These are phyloP conservation scores for Piromyces sp. DNA, from an alignment of 192 early-diverging fungal genomes.

Conservation along the genomic window DNA sequence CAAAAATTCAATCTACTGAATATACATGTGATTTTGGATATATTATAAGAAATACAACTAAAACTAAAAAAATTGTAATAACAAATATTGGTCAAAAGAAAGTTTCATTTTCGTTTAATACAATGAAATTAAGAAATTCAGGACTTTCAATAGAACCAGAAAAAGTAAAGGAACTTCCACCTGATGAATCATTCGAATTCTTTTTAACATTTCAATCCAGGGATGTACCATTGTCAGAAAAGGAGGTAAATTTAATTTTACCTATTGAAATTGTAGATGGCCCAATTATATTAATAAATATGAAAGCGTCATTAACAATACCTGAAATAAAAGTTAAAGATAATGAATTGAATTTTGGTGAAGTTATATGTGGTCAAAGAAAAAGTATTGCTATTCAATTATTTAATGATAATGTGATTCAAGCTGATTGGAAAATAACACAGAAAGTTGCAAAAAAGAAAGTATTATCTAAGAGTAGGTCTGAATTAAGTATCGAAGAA, in stretches of 20 bases:
- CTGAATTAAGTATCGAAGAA: not conserved
- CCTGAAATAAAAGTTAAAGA: slow-evolving; percentile 21
- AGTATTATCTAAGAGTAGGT: not conserved
- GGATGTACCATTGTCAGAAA: slow-evolving; percentile 8
- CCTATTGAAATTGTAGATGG: slow-evolving; percentile 26
- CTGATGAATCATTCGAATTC: slow-evolving; percentile 20
- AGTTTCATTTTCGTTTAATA: slow-evolving; percentile 21
- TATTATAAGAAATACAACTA: slow-evolving; percentile 25
- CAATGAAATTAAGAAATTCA: slow-evolving; percentile 11
- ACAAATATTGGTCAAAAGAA: slow-evolving; percentile 17
- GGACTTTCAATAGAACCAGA: slow-evolving; percentile 36
- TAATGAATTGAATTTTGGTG: slow-evolving; percentile 27
- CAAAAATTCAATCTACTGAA: slow-evolving; percentile 16
- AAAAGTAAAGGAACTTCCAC: slow-evolving; percentile 22
- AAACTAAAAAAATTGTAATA: slow-evolving; percentile 17
- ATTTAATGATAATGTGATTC: slow-evolving; percentile 21
- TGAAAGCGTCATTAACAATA: slow-evolving; percentile 25
- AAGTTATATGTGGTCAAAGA: slow-evolving; percentile 25
- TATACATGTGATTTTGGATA: slow-evolving; percentile 39
- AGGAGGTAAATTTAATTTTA: slow-evolving; percentile 15
- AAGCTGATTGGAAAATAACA: slow-evolving; percentile 27
- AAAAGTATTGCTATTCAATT: slow-evolving; percentile 22
- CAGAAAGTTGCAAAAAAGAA: not conserved
- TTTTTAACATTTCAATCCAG: slow-evolving; percentile 19
- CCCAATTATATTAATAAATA: slow-evolving; percentile 17